These are phyloP conservation scores for Cubamyces lactineus DNA, from an alignment of 768 basidiomycete genomes.

Conservation along the genomic window DNA sequence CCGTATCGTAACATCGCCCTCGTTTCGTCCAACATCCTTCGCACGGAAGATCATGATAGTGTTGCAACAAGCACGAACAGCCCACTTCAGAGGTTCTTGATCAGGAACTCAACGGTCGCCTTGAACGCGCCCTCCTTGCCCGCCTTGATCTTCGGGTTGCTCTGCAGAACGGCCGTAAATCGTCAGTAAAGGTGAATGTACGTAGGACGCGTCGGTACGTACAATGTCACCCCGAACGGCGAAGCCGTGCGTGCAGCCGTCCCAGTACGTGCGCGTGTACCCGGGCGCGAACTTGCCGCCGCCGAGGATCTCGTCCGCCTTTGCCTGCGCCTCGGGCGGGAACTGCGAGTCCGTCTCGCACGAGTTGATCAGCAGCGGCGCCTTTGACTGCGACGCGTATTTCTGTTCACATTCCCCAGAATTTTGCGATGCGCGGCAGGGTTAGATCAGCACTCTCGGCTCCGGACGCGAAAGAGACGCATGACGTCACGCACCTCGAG, in stretches of 20 bases:
- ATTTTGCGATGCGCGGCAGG: no score
- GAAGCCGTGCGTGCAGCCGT: constrained; percentile 35
- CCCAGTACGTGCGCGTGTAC: constrained; percentile 40
- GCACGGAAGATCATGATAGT: constrained; percentile 29
- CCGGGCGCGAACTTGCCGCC: constrained; percentile 41
- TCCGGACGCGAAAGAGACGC: no score
- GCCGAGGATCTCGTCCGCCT: constrained; percentile 44
- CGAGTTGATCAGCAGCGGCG: constrained; percentile 48
- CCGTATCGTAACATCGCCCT: neutral
- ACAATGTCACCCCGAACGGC: constrained; percentile 46
- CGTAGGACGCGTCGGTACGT: no score
- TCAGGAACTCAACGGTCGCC: constrained; percentile 40
- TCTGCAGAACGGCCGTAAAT: constrained; percentile 2
- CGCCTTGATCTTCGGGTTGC: constrained; percentile 24
- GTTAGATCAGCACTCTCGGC: no score
- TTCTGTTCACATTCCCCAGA: no score
- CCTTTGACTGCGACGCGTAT: no score
- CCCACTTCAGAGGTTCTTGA: constrained; percentile 45
- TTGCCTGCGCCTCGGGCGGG: constrained; percentile 36
- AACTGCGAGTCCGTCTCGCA: constrained; percentile 41
- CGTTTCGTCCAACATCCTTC: neutral
- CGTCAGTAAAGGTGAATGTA: no score
- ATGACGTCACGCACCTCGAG: constrained; percentile 42
- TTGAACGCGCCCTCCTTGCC: constrained; percentile 48
- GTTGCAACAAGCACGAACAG: constrained; percentile 51